Base-by-base conservation (phyloP, 768 basidiomycete species). In the Myochromella boudieri region DNA sequence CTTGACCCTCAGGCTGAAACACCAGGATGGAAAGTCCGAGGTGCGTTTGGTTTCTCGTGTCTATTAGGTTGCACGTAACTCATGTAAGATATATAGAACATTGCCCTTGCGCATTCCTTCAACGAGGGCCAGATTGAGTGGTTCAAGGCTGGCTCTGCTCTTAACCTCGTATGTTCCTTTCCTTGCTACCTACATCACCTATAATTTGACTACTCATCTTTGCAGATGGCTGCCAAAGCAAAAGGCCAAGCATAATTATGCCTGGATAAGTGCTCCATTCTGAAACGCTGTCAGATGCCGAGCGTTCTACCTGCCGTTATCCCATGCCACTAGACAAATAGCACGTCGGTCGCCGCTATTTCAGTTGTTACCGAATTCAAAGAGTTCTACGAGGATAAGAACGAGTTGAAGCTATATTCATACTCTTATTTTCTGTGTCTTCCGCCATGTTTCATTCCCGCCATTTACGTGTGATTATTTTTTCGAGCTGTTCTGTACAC, bases 101-200 rank as follows among this genome's bases (percentile, higher is more conserved):
- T 95, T 55, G 38, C 78, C 17, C 84, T 94, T 50, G 89, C 91
- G 20, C 93, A 97, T 69, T 89, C 91, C 10, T 97, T 97, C 79
- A 97, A 98, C 64, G 87, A 92, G 69, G 92, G 92, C 37, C 95
- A 97, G 71, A 95, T 97, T 62, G 91, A 81, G 58, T 97, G 95
- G 95, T 97, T 97, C 85, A 95, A 94, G 79, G 93, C 93, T 60
- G 95, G 95, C 32, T 92, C 89, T 55, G 91, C 92, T 14, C 82
- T 95, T 43, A 94, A 95, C 78, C 62, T 93, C 70, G 87, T 91
- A 56, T 29, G 80, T 75, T 1, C 5, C 8, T 36, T 17, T 11
- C 17, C 25, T 18, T 15, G 22, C 25, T 25, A 1, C 9, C 17
- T 9, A 11, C 9, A 4, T 15, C 4, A 2, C 17, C 15, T 21